These are phyloP conservation scores for Dipteronia dyeriana DNA, from an alignment of 345 rosid genomes.

Conservation along the genomic window DNA sequence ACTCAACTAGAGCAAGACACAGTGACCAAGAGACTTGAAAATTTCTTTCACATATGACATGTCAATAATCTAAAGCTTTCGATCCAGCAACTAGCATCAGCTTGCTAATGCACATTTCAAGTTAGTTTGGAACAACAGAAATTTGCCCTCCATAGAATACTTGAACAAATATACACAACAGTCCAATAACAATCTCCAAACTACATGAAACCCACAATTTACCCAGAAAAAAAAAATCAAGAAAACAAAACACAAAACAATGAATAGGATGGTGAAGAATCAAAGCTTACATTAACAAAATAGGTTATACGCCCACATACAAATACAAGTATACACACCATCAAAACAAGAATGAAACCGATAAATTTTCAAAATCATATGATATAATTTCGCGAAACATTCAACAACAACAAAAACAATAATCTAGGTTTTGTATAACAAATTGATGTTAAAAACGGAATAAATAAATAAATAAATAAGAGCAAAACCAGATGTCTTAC, in stretches of 20 bases:
- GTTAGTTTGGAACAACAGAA: not conserved
- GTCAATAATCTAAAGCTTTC: not conserved
- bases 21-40: not conserved
- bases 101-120: not conserved
- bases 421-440: constrained; percentile 14
- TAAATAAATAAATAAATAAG: not conserved
- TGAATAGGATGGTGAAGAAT: not conserved
- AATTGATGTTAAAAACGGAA: not conserved
- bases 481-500: constrained; percentile 20
- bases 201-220: constrained; percentile 3
- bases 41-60: not conserved
- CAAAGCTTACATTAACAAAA: not conserved
- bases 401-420: not conserved
- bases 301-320: not conserved
- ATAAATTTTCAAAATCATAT: not conserved
- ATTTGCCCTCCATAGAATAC: not conserved
- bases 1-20: constrained; percentile 4
- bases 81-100: not conserved
- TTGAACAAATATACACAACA: not conserved
- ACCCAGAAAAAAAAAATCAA: not conserved
- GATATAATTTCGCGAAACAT: not conserved
- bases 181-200: constrained; percentile 3
- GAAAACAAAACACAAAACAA: not conserved
- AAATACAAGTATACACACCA: not conserved
- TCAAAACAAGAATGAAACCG: constrained; percentile 8